Conservation (phyloP, 345 rosid species). For the Eucalyptus fibrosa region DNA sequence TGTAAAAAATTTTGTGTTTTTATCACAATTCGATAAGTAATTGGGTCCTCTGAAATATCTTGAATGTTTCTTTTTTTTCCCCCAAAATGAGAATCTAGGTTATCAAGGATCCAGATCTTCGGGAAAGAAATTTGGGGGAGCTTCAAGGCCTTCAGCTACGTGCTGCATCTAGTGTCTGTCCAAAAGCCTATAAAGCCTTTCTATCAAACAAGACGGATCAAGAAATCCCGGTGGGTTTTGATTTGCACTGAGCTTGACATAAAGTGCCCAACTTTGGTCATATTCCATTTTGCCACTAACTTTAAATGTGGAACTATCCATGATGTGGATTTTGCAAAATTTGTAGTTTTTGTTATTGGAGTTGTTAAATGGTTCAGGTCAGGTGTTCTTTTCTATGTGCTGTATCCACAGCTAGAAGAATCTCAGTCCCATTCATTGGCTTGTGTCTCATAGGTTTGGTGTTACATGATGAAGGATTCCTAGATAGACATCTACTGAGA, state of each 20-base stretch:
- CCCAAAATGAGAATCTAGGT: slow-evolving; percentile 29
- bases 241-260: neutral
- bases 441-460: neutral
- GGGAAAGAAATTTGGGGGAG: slow-evolving; percentile 68
- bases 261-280: neutral
- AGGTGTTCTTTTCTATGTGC: neutral
- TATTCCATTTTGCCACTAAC: neutral
- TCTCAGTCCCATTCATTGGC: neutral
- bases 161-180: slow-evolving; percentile 37
- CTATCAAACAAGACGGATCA: slow-evolving; percentile 34
- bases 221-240: slow-evolving; percentile 62
- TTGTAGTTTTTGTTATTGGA: neutral
- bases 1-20: neutral
- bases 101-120: slow-evolving; percentile 36
- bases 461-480: neutral
- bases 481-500: neutral
- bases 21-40: neutral
- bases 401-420: neutral
- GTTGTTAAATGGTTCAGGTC: neutral
- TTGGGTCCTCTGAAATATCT: neutral
- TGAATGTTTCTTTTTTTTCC: neutral
- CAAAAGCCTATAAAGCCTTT: slow-evolving; percentile 54
- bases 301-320: neutral
- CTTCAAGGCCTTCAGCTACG: slow-evolving; percentile 43
- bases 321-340: neutral